Percentiles rank a stretch among this genome's conserved stretches.
Conservation (phyloP, 768 basidiomycete genomes). For the Boletus reticulatus region DNA sequence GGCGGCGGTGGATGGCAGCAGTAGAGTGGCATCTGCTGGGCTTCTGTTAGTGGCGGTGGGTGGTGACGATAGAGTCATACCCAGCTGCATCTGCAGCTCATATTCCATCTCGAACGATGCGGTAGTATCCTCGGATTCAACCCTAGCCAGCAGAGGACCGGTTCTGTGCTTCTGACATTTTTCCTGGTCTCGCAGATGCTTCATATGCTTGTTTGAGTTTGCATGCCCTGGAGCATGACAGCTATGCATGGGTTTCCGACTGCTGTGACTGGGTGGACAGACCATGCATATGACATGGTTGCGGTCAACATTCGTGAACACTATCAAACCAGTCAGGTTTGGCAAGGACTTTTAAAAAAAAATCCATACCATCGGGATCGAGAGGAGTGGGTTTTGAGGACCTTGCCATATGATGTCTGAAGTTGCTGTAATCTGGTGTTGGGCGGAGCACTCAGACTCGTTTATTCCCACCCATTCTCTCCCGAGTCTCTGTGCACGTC, state of each 20-base stretch:
- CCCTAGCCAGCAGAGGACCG: too few relatives aligned
- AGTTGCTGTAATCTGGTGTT: too few relatives aligned
- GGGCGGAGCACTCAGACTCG: too few relatives aligned
- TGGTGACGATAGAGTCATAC: too few relatives aligned
- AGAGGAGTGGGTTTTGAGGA: background rate
- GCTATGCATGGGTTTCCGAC: background rate
- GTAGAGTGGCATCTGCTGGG: too few relatives aligned
- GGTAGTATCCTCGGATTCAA: too few relatives aligned
- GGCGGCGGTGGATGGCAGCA: too few relatives aligned
- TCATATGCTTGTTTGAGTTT: conserved; percentile 1
- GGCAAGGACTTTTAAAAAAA: background rate
- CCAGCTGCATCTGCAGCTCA: background rate
- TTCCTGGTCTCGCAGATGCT: background rate
- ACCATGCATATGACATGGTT: background rate
- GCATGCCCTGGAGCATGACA: conserved; percentile 3
- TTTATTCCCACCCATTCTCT: too few relatives aligned
- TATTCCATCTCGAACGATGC: background rate
- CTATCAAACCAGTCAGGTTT: background rate
- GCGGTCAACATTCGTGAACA: background rate
- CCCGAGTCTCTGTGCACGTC: too few relatives aligned
- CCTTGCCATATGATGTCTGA: background rate
- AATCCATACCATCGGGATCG: background rate
- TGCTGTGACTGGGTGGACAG: background rate
- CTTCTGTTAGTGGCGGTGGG: too few relatives aligned
- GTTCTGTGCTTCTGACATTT: too few relatives aligned